These are phyloP conservation scores for Rasamsonia emersonii DNA, from an alignment of 2,329 filamentous ascomycete genomes.

Conservation along the genomic window DNA sequence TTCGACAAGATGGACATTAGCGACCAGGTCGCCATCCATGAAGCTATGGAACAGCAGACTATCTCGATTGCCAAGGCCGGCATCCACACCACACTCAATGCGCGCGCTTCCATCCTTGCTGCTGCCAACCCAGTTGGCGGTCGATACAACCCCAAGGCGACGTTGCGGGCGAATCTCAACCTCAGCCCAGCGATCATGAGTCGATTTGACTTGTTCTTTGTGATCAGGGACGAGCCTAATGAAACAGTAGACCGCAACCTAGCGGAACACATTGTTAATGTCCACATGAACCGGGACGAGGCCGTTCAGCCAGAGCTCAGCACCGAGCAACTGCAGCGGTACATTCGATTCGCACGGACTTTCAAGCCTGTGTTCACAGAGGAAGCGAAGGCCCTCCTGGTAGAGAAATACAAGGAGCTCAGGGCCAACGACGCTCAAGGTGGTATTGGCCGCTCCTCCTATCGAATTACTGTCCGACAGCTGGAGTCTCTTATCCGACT, in stretches of 20 bases:
- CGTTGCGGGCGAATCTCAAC: constrained; percentile 89
- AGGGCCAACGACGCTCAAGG: constrained; percentile 89
- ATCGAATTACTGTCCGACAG: constrained; percentile 94
- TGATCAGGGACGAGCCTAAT: constrained; percentile 94
- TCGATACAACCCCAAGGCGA: constrained; percentile 90
- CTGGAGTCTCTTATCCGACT: constrained; percentile 92
- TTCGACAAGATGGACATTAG: constrained; percentile 99
- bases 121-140: constrained; percentile 94
- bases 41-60: constrained; percentile 99
- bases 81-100: constrained; percentile 95
- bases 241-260: constrained; percentile 83
- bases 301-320: constrained; percentile 89
- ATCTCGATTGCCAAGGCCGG: constrained; percentile 98
- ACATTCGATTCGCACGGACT: constrained; percentile 90
- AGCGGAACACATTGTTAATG: constrained; percentile 86
- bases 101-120: constrained; percentile 87
- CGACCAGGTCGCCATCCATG: constrained; percentile 97
- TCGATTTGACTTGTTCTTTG: constrained; percentile 97
- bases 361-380: constrained; percentile 89
- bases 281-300: constrained; percentile 87
- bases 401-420: constrained; percentile 91
- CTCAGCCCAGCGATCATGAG: constrained; percentile 99
- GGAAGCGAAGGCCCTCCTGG: constrained; percentile 75
- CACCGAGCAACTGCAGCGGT: constrained; percentile 92
- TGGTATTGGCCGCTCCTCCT: constrained; percentile 87